Evolutionary conservation across 169 alveolate species (phyloP).

Genomic region (Plasmodium vivax): DNA sequence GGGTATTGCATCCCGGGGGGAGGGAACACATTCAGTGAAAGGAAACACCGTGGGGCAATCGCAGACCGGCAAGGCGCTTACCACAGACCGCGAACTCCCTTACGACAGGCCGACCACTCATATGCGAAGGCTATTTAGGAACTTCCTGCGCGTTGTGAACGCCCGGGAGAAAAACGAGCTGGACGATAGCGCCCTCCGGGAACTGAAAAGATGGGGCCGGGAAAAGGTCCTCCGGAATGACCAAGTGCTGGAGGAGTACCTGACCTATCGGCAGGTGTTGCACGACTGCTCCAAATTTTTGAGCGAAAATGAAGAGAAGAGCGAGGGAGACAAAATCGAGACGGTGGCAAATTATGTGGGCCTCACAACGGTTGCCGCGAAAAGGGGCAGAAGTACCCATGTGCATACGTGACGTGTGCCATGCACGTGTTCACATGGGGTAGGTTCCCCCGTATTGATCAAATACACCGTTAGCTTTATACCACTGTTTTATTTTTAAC

Average conservation of each 20-base stretch:
- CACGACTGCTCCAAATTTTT: constrained; percentile 23
- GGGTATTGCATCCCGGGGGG: background rate
- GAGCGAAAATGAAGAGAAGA: constrained; percentile 1
- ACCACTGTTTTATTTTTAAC: background rate
- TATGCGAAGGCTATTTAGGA: background rate
- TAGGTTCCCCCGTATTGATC: background rate
- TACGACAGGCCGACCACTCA: too few species aligned
- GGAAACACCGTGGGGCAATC: too few species aligned
- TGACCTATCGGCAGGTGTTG: constrained; percentile 27
- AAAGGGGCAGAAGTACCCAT: background rate
- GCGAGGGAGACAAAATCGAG: constrained; percentile 14
- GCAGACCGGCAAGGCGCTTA: too few species aligned
- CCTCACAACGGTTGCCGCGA: constrained; percentile 4
- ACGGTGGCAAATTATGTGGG: constrained; percentile 69
- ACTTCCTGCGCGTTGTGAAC: constrained; percentile 38
- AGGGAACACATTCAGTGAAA: too few species aligned
- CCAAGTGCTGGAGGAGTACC: constrained; percentile 21
- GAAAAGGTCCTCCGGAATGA: constrained; percentile 9
- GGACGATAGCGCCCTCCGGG: constrained; percentile 7
- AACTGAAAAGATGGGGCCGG: constrained; percentile 46
- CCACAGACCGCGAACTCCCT: background rate
- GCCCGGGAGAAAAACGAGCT: constrained; percentile 5
- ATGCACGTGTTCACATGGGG: background rate
- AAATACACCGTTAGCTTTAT: background rate
- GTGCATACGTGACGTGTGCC: background rate